phyloP scores from a whole-genome alignment of 371 early-diverging fungal genomes.

The Mortierella sp. region DNA sequence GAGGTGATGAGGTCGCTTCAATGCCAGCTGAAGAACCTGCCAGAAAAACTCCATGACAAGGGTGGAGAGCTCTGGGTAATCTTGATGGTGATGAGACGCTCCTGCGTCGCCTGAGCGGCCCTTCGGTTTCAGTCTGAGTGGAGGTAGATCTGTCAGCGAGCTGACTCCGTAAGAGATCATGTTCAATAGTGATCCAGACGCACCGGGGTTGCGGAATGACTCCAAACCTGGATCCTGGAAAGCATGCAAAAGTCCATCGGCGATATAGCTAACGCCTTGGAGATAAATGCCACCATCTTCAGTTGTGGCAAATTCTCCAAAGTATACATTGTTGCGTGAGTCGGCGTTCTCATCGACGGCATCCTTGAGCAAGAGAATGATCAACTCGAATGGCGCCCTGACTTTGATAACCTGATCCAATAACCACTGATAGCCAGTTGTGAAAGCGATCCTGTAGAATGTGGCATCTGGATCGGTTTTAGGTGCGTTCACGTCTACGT shows the following conservation, averaged over 20 bases:
- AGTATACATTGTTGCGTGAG: constrained; percentile 34
- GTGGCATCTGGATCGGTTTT: constrained; percentile 13
- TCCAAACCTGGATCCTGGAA: constrained; percentile 50
- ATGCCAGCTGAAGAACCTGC: constrained; percentile 48
- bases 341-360: constrained; percentile 50
- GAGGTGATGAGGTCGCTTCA: constrained; percentile 50
- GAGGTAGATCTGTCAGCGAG: constrained; percentile 48
- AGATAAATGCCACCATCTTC: constrained; percentile 43
- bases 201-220: constrained; percentile 52
- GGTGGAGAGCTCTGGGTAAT: constrained; percentile 42
- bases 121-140: constrained; percentile 22
- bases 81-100: constrained; percentile 27
- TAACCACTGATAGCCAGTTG: constrained; percentile 47
- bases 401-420: constrained; percentile 53
- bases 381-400: constrained; percentile 44
- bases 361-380: constrained; percentile 49
- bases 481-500: neutral
- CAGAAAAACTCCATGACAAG: constrained; percentile 52
- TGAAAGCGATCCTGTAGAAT: constrained; percentile 41
- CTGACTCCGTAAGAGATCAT: constrained; percentile 53
- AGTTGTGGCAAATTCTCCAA: constrained; percentile 43
- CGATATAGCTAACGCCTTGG: constrained; percentile 47
- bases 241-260: constrained; percentile 48
- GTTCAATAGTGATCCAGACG: constrained; percentile 49
- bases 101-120: constrained; percentile 5